A percentile compares a stretch with the other conserved stretches of the same genome.
Conservation (phyloP, 805 yeast species). For the Metschnikowia peoriensis region DNA sequence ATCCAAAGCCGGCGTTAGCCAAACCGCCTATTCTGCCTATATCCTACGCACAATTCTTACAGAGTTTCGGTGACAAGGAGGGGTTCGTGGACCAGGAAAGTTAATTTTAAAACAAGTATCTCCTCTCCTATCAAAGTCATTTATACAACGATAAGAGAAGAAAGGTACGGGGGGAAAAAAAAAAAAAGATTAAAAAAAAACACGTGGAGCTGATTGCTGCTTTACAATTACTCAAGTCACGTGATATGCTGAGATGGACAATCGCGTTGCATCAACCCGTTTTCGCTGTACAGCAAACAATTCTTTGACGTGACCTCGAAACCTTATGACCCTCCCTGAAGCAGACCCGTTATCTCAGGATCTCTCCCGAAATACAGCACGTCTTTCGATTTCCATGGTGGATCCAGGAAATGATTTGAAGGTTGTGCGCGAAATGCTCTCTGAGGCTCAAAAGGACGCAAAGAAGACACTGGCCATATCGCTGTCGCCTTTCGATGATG, state of each 20-base stretch:
- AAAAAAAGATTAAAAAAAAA: too few relatives aligned
- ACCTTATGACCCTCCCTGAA: constrained; percentile 1
- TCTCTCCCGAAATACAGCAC: constrained; percentile 24
- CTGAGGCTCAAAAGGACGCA: constrained; percentile 8
- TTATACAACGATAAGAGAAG: background rate
- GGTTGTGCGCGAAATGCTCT: constrained; percentile 10
- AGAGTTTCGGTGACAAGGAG: background rate
- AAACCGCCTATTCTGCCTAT: background rate
- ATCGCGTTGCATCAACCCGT: background rate
- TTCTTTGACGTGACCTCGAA: background rate
- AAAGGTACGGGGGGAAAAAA: background rate
- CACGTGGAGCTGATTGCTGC: background rate
- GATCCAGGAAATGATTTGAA: constrained; percentile 12
- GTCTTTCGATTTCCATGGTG: constrained; percentile 27
- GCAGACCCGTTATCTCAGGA: background rate
- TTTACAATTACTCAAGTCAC: background rate
- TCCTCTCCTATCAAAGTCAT: background rate
- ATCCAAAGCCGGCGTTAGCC: background rate
- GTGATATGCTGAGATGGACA: constrained; percentile 1
- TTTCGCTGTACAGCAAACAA: background rate
- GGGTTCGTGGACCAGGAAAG: background rate
- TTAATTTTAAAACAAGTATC: background rate
- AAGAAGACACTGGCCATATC: constrained; percentile 15
- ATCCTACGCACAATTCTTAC: constrained; percentile 1
- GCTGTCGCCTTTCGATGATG: constrained; percentile 24